Percentiles rank a stretch among this genome's conserved stretches.
Evolutionary conservation across 495 filamentous ascomycete genomes (phyloP).

Genomic region (Talaromyces wortmannii): DNA sequence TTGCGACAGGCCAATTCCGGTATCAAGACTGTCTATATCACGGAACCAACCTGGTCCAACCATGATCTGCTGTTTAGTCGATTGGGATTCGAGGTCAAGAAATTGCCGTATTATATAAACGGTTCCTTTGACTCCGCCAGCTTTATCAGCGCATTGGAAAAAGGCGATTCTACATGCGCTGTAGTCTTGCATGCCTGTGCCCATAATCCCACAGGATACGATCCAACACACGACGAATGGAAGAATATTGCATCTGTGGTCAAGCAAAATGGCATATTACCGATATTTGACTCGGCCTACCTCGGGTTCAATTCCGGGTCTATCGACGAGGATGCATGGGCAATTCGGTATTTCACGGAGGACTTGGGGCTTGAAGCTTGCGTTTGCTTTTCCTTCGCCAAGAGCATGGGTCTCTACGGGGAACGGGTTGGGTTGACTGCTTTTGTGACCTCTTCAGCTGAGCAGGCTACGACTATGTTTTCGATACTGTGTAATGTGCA

Average conservation of each 20-base stretch:
- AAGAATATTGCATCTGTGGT: constrained; percentile 22
- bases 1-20: constrained; percentile 33
- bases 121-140: constrained; percentile 11
- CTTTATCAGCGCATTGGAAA: constrained; percentile 11
- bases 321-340: constrained; percentile 32
- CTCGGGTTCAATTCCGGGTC: constrained; percentile 35
- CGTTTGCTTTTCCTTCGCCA: constrained; percentile 34
- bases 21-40: constrained; percentile 20
- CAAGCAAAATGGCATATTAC: constrained; percentile 24
- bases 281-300: constrained; percentile 39
- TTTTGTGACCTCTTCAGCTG: constrained; percentile 6
- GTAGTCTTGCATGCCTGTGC: constrained; percentile 39
- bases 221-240: constrained; percentile 35
- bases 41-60: constrained; percentile 30
- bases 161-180: constrained; percentile 12
- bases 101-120: constrained; percentile 21
- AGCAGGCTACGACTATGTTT: constrained; percentile 15
- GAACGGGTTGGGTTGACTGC: constrained; percentile 15
- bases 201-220: constrained; percentile 41
- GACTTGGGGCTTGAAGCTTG: constrained; percentile 19
- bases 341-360: constrained; percentile 28
- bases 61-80: constrained; percentile 27
- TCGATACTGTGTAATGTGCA: constrained; percentile 26
- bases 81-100: constrained; percentile 18
- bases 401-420: constrained; percentile 44